A percentile compares a stretch with the other conserved stretches of the same genome.
Evolutionary conservation across 257 asterid species (phyloP).

Genomic region (Forsythia viridissima): DNA sequence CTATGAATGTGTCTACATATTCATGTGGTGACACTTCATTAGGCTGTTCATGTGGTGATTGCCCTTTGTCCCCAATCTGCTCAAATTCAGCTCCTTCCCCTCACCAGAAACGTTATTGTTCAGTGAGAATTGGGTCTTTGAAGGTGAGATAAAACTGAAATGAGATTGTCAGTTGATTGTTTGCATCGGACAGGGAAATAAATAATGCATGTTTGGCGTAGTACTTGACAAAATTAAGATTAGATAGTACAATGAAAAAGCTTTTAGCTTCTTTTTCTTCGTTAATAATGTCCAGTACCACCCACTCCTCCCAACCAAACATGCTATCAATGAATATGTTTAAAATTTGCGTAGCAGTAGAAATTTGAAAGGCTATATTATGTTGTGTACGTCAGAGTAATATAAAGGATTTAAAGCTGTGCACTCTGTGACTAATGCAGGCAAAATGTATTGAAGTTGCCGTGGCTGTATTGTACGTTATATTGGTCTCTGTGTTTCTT

Average conservation of each 20-base stretch:
- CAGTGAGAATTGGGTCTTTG: slow-evolving; percentile 76
- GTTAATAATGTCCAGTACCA: no score
- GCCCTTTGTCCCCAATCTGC: slow-evolving; percentile 76
- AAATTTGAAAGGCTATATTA: neutral
- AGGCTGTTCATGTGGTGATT: slow-evolving; percentile 99
- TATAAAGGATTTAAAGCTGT: slow-evolving; percentile 6
- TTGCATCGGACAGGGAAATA: neutral
- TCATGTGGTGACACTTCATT: slow-evolving; percentile 86
- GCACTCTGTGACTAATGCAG: slow-evolving; percentile 49
- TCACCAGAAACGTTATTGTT: slow-evolving; percentile 67
- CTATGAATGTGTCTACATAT: slow-evolving; percentile 83
- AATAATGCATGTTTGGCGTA: no score
- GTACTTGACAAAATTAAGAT: no score
- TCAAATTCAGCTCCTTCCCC: slow-evolving; percentile 68
- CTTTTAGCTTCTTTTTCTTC: no score
- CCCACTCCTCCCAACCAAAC: neutral
- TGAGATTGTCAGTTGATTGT: slow-evolving; percentile 14
- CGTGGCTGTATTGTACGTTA: slow-evolving; percentile 62
- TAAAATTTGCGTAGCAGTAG: neutral
- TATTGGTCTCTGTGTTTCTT: slow-evolving; percentile 72
- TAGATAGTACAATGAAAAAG: no score
- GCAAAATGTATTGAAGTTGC: slow-evolving; percentile 92
- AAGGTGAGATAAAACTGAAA: slow-evolving; percentile 50
- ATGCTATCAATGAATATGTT: neutral
- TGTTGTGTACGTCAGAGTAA: neutral